Evolutionary conservation across 2,329 filamentous ascomycete genomes (phyloP).

Genomic region (Didymella pomorum): DNA sequence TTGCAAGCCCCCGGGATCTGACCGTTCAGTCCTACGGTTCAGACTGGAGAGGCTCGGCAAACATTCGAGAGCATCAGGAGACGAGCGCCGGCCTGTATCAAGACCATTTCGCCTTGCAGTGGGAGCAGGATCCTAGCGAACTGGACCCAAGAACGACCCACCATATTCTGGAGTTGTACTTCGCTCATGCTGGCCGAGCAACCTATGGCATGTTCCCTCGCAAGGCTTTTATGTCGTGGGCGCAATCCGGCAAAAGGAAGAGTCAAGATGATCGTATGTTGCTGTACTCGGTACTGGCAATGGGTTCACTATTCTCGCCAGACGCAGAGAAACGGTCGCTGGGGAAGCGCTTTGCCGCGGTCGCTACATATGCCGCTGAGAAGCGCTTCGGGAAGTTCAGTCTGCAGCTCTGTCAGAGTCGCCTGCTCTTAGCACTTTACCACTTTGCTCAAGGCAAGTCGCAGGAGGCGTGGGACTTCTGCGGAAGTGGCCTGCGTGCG

Average conservation of each 20-base stretch:
- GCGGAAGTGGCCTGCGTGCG: slow-evolving; percentile 67
- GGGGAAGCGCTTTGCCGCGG: slow-evolving; percentile 60
- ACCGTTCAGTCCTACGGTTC: slow-evolving; percentile 46
- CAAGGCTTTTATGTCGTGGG: slow-evolving; percentile 63
- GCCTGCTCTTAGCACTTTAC: slow-evolving; percentile 72
- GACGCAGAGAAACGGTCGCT: slow-evolving; percentile 55
- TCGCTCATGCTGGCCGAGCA: slow-evolving; percentile 63
- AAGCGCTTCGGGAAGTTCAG: slow-evolving; percentile 61
- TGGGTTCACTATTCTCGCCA: slow-evolving; percentile 64
- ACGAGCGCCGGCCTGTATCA: slow-evolving; percentile 43
- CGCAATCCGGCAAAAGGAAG: slow-evolving; percentile 58
- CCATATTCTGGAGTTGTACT: slow-evolving; percentile 64
- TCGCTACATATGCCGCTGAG: slow-evolving; percentile 66
- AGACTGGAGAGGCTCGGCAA: slow-evolving; percentile 45
- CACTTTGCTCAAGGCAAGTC: slow-evolving; percentile 68
- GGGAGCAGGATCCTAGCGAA: slow-evolving; percentile 63
- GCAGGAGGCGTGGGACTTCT: slow-evolving; percentile 69
- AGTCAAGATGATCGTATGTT: slow-evolving; percentile 65
- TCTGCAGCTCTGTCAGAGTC: slow-evolving; percentile 71
- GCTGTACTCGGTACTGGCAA: slow-evolving; percentile 66
- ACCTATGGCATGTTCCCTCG: slow-evolving; percentile 66
- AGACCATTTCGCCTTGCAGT: slow-evolving; percentile 50
- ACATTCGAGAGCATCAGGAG: slow-evolving; percentile 40
- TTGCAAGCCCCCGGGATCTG: slow-evolving; percentile 40
- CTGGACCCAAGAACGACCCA: slow-evolving; percentile 59